These are phyloP conservation scores for Jackrogersella multiformis DNA, from an alignment of 495 filamentous ascomycete species.

Conservation along the genomic window DNA sequence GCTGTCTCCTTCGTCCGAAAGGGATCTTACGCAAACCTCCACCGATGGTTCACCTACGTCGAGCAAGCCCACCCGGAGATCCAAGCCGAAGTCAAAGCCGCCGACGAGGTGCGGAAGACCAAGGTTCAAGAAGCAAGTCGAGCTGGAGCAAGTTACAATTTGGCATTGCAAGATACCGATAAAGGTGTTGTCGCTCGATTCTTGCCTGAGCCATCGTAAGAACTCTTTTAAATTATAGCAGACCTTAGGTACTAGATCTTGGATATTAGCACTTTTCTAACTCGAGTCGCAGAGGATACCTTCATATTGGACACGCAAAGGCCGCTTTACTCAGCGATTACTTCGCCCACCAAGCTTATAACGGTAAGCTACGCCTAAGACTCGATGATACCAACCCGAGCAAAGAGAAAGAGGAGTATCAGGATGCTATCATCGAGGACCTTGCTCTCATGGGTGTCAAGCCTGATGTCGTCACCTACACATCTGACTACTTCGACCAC, in stretches of 20 bases:
- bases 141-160: slow-evolving; percentile 88
- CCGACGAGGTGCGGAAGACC: slow-evolving; percentile 69
- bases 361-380: slow-evolving; percentile 81
- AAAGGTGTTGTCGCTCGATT: slow-evolving; percentile 95
- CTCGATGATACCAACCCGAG: slow-evolving; percentile 95
- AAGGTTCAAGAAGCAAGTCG: slow-evolving; percentile 80
- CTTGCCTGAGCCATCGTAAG: slow-evolving; percentile 92
- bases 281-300: slow-evolving; percentile 67
- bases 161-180: slow-evolving; percentile 85
- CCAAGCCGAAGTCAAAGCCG: slow-evolving; percentile 63
- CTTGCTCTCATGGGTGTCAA: slow-evolving; percentile 85
- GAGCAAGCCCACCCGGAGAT: slow-evolving; percentile 80
- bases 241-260: too few species aligned
- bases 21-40: slow-evolving; percentile 77
- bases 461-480: slow-evolving; percentile 79
- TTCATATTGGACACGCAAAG: slow-evolving; percentile 94
- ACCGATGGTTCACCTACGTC: slow-evolving; percentile 88
- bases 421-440: slow-evolving; percentile 88
- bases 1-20: slow-evolving; percentile 82
- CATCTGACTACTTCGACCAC: slow-evolving; percentile 90
- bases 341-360: slow-evolving; percentile 90
- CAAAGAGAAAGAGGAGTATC: slow-evolving; percentile 92
- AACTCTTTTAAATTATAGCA: not conserved
- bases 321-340: slow-evolving; percentile 92
- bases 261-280: slow-evolving; percentile 19